These are phyloP conservation scores for Falciphora oryzae DNA, from an alignment of 2,329 filamentous ascomycete genomes.

Conservation along the genomic window DNA sequence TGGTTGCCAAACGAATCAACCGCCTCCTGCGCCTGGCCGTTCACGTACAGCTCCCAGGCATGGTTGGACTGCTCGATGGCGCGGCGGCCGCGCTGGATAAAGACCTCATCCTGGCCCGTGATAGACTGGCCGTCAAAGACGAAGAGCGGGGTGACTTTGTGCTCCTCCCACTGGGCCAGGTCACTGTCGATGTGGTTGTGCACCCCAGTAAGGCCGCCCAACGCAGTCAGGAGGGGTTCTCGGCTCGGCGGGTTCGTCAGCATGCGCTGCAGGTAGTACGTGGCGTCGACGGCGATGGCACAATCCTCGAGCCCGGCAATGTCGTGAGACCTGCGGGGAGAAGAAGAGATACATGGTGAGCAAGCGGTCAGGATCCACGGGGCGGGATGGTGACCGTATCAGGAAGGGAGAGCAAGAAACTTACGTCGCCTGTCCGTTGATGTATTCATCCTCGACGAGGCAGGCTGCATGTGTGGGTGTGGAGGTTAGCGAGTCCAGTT, in stretches of 20 bases:
- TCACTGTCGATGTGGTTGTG: constrained; percentile 70
- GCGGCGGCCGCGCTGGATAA: constrained; percentile 56
- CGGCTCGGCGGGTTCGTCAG: constrained; percentile 64
- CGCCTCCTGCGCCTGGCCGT: constrained; percentile 70
- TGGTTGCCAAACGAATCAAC: constrained; percentile 77
- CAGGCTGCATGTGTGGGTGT: not conserved
- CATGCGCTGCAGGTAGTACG: constrained; percentile 77
- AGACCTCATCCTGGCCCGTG: constrained; percentile 66
- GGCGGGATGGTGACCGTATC: not conserved
- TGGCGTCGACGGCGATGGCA: constrained; percentile 80
- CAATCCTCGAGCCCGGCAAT: constrained; percentile 68
- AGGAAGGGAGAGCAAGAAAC: constrained; percentile 12
- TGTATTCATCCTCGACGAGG: constrained; percentile 17
- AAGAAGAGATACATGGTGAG: not conserved
- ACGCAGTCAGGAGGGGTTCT: constrained; percentile 83
- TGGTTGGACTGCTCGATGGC: constrained; percentile 67
- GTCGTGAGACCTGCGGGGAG: constrained; percentile 44
- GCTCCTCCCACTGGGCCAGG: constrained; percentile 63
- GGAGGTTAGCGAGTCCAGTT: not conserved
- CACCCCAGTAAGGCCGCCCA: constrained; percentile 83
- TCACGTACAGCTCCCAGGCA: constrained; percentile 85
- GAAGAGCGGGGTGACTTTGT: constrained; percentile 74
- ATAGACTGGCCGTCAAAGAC: constrained; percentile 86
- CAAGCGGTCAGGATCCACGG: not conserved
- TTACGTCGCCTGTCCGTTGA: constrained; percentile 25